A percentile compares a stretch with the other conserved stretches of the same genome.
Evolutionary conservation across 208 protist genomes (phyloP).

Genomic region (Wallacemonas sp.): DNA sequence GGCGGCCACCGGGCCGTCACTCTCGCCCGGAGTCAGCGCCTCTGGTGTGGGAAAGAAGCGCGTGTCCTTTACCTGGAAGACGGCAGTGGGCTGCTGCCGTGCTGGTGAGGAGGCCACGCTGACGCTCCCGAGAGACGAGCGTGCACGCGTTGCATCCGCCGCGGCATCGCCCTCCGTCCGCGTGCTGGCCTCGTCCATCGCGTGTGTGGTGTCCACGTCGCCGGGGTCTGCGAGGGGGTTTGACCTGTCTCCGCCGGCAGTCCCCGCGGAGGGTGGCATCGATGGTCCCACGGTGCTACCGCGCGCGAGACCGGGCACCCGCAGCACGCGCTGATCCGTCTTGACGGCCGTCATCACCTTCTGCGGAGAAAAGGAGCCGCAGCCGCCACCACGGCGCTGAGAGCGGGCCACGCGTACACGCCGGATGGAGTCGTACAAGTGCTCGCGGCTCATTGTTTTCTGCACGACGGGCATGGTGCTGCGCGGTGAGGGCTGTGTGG

Average conservation of each 20-base stretch:
- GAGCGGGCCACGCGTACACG: not conserved
- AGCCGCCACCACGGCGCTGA: not conserved
- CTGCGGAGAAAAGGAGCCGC: not conserved
- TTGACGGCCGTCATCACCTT: not conserved
- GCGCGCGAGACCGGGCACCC: not conserved
- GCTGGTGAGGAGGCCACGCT: not conserved
- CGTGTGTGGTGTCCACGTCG: too few species aligned
- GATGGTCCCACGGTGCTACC: not conserved
- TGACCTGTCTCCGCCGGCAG: not conserved
- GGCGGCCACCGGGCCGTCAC: not conserved
- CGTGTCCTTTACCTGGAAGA: not conserved
- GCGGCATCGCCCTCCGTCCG: too few species aligned
- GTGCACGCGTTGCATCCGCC: too few species aligned
- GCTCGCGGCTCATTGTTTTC: not conserved
- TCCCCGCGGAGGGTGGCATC: not conserved
- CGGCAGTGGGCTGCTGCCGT: too few species aligned
- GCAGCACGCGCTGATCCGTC: not conserved
- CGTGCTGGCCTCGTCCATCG: too few species aligned
- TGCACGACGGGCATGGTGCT: too few species aligned
- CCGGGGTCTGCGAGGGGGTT: too few species aligned
- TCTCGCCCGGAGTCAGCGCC: too few species aligned
- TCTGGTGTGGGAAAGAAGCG: not conserved
- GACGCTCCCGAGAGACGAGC: too few species aligned
- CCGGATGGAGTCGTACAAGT: not conserved
- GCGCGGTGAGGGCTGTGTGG: not conserved